Base-by-base conservation (phyloP, 495 filamentous ascomycete species). In the Cladorrhinum samala region DNA sequence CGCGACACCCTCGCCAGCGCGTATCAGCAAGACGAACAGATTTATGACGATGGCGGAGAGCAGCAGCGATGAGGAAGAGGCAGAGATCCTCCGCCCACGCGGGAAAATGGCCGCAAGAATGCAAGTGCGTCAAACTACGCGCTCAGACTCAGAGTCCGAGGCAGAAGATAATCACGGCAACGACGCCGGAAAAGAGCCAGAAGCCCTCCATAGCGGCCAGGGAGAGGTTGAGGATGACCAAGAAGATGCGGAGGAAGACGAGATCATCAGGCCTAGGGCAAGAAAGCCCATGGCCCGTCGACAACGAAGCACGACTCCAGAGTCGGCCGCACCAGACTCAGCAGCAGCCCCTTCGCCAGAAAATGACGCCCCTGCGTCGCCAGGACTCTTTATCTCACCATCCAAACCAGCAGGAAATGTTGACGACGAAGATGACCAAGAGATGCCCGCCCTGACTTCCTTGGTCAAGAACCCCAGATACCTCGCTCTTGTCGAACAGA, bases 31-130 rank as follows among this genome's bases (percentile, higher is more conserved):
- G 13, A 21, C 46, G 2, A 46, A 49, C 49, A 46, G 24, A 8
- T 52, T 55, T 30, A 20, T 53, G 14, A 18, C 24, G 20, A 40
- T 46, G 9, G 24, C 23, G 18, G 47, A 52, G 40, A 58, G 52
- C 45, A 47, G 45, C 46, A 13, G 60, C 46, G 65, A 56, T 5
- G 63, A 66, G 20, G 72, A 71, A 1, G 66, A 66, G 14, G 68
- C 65, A 9, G 60, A 63, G 19, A 74, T 82, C 51, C 55, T 84
- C 18, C 74, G 77, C 19, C 87, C 88, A 3, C 78, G 79, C 46
- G 88, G 88, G 2, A 80, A 83, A 21, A 75, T 93, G 57, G 88
- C 88, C 50, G 76, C 83, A 14, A 75, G 84, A 20, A 83, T 91
- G 77, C 80, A 81, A 42, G 48, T 42, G 1, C 49, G 49, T 13